Percentiles rank a stretch among this genome's conserved stretches.
phyloP scores from a whole-genome alignment of 768 basidiomycete species.

The Hericium coralloides region DNA sequence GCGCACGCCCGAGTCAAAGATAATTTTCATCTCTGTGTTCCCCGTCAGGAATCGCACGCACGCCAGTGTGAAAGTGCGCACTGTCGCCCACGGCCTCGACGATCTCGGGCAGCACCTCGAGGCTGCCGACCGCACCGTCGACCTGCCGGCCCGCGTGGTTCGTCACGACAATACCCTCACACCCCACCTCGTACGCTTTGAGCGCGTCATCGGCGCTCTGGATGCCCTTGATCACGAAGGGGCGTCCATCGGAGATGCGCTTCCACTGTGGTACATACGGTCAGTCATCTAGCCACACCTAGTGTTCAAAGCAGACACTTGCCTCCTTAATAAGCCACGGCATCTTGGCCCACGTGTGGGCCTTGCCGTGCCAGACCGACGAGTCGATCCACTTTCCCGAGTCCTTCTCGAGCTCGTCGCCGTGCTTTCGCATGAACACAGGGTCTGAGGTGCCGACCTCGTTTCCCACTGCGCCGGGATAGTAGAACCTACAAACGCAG shows the following conservation, averaged over 20 bases:
- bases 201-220: slow-evolving; percentile 38
- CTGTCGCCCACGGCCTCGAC: slow-evolving; percentile 42
- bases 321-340: slow-evolving; percentile 39
- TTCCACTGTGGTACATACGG: too few relatives aligned
- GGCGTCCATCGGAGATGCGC: slow-evolving; percentile 34
- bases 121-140: slow-evolving; percentile 44
- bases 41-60: not conserved
- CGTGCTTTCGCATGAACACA: slow-evolving; percentile 40
- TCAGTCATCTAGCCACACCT: too few relatives aligned
- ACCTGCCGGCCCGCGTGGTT: slow-evolving; percentile 50
- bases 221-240: slow-evolving; percentile 48
- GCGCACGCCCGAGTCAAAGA: slow-evolving; percentile 47
- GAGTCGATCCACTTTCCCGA: slow-evolving; percentile 41
- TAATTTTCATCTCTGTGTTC: slow-evolving; percentile 35
- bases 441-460: slow-evolving; percentile 41
- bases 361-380: slow-evolving; percentile 41
- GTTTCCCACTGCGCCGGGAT: slow-evolving; percentile 30
- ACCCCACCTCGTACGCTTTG: slow-evolving; percentile 37
- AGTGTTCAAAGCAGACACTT: not conserved
- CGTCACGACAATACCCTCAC: slow-evolving; percentile 46
- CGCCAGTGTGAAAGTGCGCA: slow-evolving; percentile 15
- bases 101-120: slow-evolving; percentile 42
- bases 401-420: slow-evolving; percentile 30
- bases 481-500: slow-evolving; percentile 32
- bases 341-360: slow-evolving; percentile 44